phyloP scores from a whole-genome alignment of 2,329 filamentous ascomycete species.

The Clarireedia paspali region DNA sequence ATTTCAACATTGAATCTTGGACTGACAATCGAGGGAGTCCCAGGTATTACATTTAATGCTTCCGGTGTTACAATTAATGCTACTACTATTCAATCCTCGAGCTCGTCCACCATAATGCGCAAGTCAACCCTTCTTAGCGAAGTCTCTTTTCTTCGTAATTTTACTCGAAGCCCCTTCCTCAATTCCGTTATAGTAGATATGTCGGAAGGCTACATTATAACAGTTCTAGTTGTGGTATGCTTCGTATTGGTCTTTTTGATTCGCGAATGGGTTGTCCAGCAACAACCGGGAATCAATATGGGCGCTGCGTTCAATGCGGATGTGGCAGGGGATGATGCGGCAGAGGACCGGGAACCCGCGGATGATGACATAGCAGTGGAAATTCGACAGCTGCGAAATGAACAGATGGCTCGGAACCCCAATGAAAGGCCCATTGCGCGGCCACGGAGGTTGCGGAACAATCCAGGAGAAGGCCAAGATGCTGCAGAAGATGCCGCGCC shows the following conservation, averaged over 20 bases:
- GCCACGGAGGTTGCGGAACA: no score
- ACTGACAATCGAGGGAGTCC: constrained; percentile 10
- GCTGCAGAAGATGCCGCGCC: no score
- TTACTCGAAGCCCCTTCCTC: constrained; percentile 61
- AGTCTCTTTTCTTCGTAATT: constrained; percentile 46
- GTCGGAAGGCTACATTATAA: constrained; percentile 90
- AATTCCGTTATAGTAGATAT: constrained; percentile 78
- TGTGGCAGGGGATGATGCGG: constrained; percentile 43
- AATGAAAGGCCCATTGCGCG: background rate
- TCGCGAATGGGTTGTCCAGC: constrained; percentile 94
- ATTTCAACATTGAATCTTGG: constrained; percentile 18
- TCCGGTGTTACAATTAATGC: constrained; percentile 6
- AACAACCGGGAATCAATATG: constrained; percentile 88
- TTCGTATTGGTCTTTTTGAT: constrained; percentile 98
- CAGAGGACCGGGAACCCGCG: constrained; percentile 14
- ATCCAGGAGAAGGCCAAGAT: no score
- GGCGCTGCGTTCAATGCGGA: constrained; percentile 48
- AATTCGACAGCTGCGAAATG: constrained; percentile 5
- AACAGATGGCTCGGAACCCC: background rate
- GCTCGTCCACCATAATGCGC: constrained; percentile 4
- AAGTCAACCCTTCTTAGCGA: constrained; percentile 46
- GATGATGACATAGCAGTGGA: constrained; percentile 7
- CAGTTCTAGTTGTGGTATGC: constrained; percentile 78
- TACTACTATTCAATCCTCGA: background rate
- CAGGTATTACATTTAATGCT: constrained; percentile 11